These are phyloP conservation scores for Posidonia australis DNA, from an alignment of 106 monocot species.

Conservation along the genomic window DNA sequence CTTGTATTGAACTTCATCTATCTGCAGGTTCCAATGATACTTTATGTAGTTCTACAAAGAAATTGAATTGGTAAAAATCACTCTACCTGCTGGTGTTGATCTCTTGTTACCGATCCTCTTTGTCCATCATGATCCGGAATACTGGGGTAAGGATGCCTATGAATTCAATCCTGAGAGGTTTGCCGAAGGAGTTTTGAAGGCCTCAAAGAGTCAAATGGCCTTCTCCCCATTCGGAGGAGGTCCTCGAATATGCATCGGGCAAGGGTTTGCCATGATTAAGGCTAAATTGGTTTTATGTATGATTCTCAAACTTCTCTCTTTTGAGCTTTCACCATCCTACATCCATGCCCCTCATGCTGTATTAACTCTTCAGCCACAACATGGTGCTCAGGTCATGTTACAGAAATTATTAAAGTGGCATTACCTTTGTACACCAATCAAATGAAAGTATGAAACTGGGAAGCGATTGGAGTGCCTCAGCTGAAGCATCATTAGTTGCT, in stretches of 20 bases:
- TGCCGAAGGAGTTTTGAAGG: slow-evolving; percentile 18
- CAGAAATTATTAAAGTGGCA: slow-evolving; percentile 9
- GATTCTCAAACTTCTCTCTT: too few relatives aligned
- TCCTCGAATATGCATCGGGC: slow-evolving; percentile 59
- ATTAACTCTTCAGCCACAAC: too few relatives aligned
- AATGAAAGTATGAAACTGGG: too few relatives aligned
- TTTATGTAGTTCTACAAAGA: slow-evolving; percentile 35
- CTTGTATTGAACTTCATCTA: too few relatives aligned
- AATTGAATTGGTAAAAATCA: slow-evolving; percentile 13
- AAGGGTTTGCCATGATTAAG: slow-evolving; percentile 57
- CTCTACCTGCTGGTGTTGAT: slow-evolving; percentile 13
- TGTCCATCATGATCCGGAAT: slow-evolving; percentile 17
- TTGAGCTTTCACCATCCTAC: too few relatives aligned
- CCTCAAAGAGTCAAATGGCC: slow-evolving; percentile 10
- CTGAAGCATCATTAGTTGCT: too few relatives aligned
- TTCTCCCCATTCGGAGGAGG: slow-evolving; percentile 73
- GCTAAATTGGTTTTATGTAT: too few relatives aligned
- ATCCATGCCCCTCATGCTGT: too few relatives aligned
- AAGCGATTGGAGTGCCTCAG: too few relatives aligned
- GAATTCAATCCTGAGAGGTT: slow-evolving; percentile 36
- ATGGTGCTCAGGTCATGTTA: slow-evolving; percentile 44
- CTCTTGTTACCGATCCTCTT: slow-evolving; percentile 5
- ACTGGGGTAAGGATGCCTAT: slow-evolving; percentile 22
- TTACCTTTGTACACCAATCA: too few relatives aligned
- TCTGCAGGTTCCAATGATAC: slow-evolving; percentile 46